phyloP scores from a whole-genome alignment of 2,329 filamentous ascomycete species.

The Trichoderma guizhouense region DNA sequence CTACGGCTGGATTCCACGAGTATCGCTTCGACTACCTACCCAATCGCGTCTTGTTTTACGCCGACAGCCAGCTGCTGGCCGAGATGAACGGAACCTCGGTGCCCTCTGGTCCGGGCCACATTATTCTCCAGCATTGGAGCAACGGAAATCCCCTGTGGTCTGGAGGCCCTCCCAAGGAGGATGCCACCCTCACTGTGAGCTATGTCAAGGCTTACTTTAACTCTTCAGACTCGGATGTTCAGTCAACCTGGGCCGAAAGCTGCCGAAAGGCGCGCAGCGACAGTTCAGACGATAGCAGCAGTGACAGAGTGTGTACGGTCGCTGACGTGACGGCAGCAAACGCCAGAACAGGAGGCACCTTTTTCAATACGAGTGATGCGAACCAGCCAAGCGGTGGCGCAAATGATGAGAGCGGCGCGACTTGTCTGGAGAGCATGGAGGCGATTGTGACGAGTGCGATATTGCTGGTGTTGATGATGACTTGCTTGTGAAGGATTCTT shows the following conservation, averaged over 20 bases:
- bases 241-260: slow-evolving; percentile 10
- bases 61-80: slow-evolving; percentile 57
- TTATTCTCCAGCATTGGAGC: slow-evolving; percentile 74
- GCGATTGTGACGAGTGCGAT: neutral
- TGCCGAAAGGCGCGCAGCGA: slow-evolving; percentile 18
- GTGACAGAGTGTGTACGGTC: slow-evolving; percentile 26
- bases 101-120: slow-evolving; percentile 59
- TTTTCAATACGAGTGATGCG: slow-evolving; percentile 18
- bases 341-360: slow-evolving; percentile 24
- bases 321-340: slow-evolving; percentile 24
- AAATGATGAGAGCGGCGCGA: neutral
- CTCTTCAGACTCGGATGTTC: slow-evolving; percentile 45
- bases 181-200: slow-evolving; percentile 61
- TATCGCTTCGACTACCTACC: slow-evolving; percentile 75
- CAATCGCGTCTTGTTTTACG: slow-evolving; percentile 63
- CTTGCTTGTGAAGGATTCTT: neutral
- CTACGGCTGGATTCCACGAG: slow-evolving; percentile 65
- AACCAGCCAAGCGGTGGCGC: neutral
- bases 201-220: slow-evolving; percentile 83
- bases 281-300: neutral
- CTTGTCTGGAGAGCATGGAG: neutral
- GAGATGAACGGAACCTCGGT: slow-evolving; percentile 55
- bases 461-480: neutral
- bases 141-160: slow-evolving; percentile 72
- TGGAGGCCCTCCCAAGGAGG: slow-evolving; percentile 61